Conservation (phyloP, 2,329 filamentous ascomycete species). For the Amauroascus verrucosus region DNA sequence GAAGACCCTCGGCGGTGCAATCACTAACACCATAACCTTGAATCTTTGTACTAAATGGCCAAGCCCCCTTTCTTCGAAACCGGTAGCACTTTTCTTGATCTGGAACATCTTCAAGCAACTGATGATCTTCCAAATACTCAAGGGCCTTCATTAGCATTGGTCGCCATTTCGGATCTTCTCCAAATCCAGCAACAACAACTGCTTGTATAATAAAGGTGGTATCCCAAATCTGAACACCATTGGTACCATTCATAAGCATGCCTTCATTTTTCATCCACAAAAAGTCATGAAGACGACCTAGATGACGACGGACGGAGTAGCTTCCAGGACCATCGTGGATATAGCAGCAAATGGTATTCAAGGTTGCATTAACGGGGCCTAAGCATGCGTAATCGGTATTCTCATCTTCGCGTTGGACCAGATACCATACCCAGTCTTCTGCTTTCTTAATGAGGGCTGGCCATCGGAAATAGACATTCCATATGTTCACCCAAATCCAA, state of each 20-base stretch:
- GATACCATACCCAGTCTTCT: slow-evolving; percentile 69
- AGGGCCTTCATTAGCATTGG: slow-evolving; percentile 77
- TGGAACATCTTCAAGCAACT: slow-evolving; percentile 72
- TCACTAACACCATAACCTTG: slow-evolving; percentile 96
- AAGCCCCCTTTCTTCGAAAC: slow-evolving; percentile 82
- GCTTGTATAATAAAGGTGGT: slow-evolving; percentile 84
- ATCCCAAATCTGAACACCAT: slow-evolving; percentile 97
- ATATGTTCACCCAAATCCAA: slow-evolving; percentile 67
- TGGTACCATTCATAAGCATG: slow-evolving; percentile 91
- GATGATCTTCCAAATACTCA: slow-evolving; percentile 77
- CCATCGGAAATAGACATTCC: slow-evolving; percentile 65
- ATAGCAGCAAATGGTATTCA: slow-evolving; percentile 84
- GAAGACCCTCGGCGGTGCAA: slow-evolving; percentile 83
- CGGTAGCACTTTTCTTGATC: slow-evolving; percentile 76
- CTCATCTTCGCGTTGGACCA: slow-evolving; percentile 82
- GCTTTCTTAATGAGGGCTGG: slow-evolving; percentile 57
- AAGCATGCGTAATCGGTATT: slow-evolving; percentile 83
- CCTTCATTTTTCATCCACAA: slow-evolving; percentile 88
- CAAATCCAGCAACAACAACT: slow-evolving; percentile 65
- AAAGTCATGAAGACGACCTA: slow-evolving; percentile 73
- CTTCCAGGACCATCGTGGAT: slow-evolving; percentile 71
- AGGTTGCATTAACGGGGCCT: slow-evolving; percentile 77
- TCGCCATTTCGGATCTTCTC: slow-evolving; percentile 64
- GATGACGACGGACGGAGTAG: slow-evolving; percentile 60
- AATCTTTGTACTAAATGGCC: slow-evolving; percentile 85